Conservation (phyloP, 2,329 filamentous ascomycete genomes). For the Kalaharituber pfeilii region DNA sequence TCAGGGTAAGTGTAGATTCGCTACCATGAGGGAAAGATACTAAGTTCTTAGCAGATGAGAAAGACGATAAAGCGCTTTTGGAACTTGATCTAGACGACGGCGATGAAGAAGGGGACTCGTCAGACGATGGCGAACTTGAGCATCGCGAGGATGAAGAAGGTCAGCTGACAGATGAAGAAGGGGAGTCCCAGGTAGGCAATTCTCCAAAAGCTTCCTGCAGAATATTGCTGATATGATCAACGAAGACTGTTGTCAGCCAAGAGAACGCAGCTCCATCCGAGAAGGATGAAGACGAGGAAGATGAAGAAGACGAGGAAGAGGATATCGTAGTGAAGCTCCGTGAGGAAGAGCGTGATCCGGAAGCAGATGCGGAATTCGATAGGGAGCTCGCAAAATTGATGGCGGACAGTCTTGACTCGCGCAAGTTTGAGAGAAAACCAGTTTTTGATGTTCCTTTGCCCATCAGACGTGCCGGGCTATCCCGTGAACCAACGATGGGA, state of each 20-base stretch:
- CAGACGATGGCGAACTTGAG: slow-evolving; percentile 32
- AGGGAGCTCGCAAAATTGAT: slow-evolving; percentile 97
- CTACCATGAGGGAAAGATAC: no score
- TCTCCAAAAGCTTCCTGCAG: slow-evolving; percentile 3
- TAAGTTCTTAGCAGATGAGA: no score
- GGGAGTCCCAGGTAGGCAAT: slow-evolving; percentile 39
- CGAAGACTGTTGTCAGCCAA: slow-evolving; percentile 3
- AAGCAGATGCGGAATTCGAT: slow-evolving; percentile 93
- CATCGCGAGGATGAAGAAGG: slow-evolving; percentile 31
- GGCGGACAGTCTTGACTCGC: slow-evolving; percentile 86
- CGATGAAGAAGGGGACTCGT: slow-evolving; percentile 37
- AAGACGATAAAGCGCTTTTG: slow-evolving; percentile 44
- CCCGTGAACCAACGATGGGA: slow-evolving; percentile 38
- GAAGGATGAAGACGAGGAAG: no score
- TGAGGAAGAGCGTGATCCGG: slow-evolving; percentile 77
- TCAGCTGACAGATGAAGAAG: slow-evolving; percentile 34
- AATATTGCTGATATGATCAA: slow-evolving; percentile 12
- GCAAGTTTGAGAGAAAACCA: slow-evolving; percentile 88
- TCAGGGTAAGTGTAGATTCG: slow-evolving; percentile 44
- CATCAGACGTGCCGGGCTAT: slow-evolving; percentile 44
- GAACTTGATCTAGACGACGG: slow-evolving; percentile 45
- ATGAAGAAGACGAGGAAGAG: slow-evolving; percentile 11
- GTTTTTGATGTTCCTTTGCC: slow-evolving; percentile 96
- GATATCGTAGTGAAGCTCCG: slow-evolving; percentile 77
- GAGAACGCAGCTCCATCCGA: neutral